Evolutionary conservation across 495 filamentous ascomycete genomes (phyloP).

Genomic region (Aspergillus wentii): DNA sequence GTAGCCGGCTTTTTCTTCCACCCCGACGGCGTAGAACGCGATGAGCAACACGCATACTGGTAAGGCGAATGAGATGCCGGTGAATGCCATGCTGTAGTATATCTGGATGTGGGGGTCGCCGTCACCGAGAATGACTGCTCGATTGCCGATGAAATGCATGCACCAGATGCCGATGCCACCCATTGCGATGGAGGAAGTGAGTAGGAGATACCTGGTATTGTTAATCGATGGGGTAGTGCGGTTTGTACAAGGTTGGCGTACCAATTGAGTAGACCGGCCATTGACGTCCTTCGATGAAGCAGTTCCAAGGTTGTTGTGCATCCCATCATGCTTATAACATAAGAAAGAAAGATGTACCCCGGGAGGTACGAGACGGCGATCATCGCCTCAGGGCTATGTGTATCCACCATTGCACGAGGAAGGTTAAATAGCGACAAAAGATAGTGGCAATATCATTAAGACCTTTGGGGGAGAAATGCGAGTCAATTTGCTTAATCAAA

Average conservation of each 20-base stretch:
- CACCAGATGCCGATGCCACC: slow-evolving; percentile 80
- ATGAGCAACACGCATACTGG: slow-evolving; percentile 68
- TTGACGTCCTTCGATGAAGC: slow-evolving; percentile 68
- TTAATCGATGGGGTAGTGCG: slow-evolving; percentile 22
- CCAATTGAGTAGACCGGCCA: slow-evolving; percentile 66
- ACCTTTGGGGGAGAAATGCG: not conserved
- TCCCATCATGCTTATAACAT: slow-evolving; percentile 72
- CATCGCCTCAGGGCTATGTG: slow-evolving; percentile 2
- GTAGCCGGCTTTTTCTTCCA: slow-evolving; percentile 49
- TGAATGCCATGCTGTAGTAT: slow-evolving; percentile 66
- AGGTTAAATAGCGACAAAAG: not conserved
- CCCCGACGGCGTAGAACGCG: slow-evolving; percentile 64
- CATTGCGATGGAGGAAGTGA: slow-evolving; percentile 69
- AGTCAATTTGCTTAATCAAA: not conserved
- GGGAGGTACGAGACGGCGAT: slow-evolving; percentile 44
- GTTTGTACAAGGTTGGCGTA: slow-evolving; percentile 20
- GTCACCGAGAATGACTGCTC: slow-evolving; percentile 64
- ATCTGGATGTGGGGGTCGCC: slow-evolving; percentile 61
- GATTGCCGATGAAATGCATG: slow-evolving; percentile 84
- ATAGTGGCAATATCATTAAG: slow-evolving; percentile 4
- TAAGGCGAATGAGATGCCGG: slow-evolving; percentile 73
- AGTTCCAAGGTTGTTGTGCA: slow-evolving; percentile 76
- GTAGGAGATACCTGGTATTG: slow-evolving; percentile 68
- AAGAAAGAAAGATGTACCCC: slow-evolving; percentile 68
- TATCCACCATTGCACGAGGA: slow-evolving; percentile 19